Conservation (phyloP, 2,329 filamentous ascomycete genomes). For the Pseudocercospora eumusae region DNA sequence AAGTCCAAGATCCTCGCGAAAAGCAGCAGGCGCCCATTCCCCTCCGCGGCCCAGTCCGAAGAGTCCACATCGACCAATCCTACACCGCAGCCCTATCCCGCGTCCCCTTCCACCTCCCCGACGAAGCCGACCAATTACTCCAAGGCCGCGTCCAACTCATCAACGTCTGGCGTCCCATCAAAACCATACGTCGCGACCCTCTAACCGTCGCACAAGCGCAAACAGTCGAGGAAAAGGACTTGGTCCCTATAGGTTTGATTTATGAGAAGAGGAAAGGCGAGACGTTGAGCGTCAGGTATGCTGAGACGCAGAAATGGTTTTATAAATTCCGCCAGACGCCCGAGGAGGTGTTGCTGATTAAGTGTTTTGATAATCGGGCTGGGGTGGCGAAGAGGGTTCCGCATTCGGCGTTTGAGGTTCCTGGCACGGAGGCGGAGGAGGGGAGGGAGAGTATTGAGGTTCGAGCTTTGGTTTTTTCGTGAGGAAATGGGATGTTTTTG, state of each 20-base stretch:
- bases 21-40: slow-evolving; percentile 24
- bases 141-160: slow-evolving; percentile 56
- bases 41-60: slow-evolving; percentile 51
- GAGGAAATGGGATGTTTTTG: slow-evolving; percentile 28
- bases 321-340: slow-evolving; percentile 68
- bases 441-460: slow-evolving; percentile 85
- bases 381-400: slow-evolving; percentile 46
- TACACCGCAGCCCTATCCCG: slow-evolving; percentile 48
- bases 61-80: slow-evolving; percentile 62
- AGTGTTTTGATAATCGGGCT: slow-evolving; percentile 47
- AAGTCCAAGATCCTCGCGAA: slow-evolving; percentile 35
- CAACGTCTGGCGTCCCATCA: slow-evolving; percentile 44
- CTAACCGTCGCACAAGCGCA: slow-evolving; percentile 60
- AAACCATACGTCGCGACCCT: slow-evolving; percentile 56
- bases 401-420: slow-evolving; percentile 76
- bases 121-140: slow-evolving; percentile 49
- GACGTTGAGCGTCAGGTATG: slow-evolving; percentile 67
- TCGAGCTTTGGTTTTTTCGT: slow-evolving; percentile 74
- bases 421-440: slow-evolving; percentile 66
- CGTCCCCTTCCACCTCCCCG: slow-evolving; percentile 51
- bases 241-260: slow-evolving; percentile 71
- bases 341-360: slow-evolving; percentile 53
- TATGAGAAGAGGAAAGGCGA: slow-evolving; percentile 72
- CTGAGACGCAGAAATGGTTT: slow-evolving; percentile 68
- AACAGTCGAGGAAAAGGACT: slow-evolving; percentile 60